phyloP scores from a whole-genome alignment of 148 eudicot species.

The Rhododendron griersonianum region DNA sequence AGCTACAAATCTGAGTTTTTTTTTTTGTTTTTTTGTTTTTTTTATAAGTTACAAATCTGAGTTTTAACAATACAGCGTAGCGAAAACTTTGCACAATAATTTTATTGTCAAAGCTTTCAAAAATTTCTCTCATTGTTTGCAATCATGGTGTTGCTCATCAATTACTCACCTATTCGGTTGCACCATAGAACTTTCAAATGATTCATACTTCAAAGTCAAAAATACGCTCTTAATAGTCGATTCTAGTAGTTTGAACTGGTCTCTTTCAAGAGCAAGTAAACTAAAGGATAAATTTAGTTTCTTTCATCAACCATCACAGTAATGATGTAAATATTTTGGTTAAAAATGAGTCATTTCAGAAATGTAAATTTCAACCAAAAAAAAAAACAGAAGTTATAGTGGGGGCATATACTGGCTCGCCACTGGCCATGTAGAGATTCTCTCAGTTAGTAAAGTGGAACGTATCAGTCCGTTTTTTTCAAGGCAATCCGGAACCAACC shows the following conservation, averaged over 20 bases:
- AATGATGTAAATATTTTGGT: background rate
- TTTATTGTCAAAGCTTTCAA: background rate
- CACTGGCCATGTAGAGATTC: background rate
- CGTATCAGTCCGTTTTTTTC: background rate
- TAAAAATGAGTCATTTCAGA: background rate
- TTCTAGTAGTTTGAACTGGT: background rate
- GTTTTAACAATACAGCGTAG: background rate
- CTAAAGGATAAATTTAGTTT: background rate
- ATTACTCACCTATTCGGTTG: background rate
- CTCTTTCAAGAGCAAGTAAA: background rate
- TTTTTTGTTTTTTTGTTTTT: no score
- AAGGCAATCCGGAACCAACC: no score
- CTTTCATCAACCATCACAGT: background rate
- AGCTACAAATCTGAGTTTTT: background rate
- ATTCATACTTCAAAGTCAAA: background rate
- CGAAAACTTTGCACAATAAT: background rate
- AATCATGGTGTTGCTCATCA: background rate
- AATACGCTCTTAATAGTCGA: background rate
- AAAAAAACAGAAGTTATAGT: background rate
- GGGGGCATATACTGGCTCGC: background rate
- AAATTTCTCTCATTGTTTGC: background rate
- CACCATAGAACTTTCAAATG: background rate
- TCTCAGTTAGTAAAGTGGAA: background rate
- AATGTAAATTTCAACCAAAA: background rate
- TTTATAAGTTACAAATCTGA: background rate